Percentiles rank a stretch among this genome's conserved stretches.
These are phyloP conservation scores for Candolleomyces eurysporus DNA, from an alignment of 768 basidiomycete genomes.

Conservation along the genomic window DNA sequence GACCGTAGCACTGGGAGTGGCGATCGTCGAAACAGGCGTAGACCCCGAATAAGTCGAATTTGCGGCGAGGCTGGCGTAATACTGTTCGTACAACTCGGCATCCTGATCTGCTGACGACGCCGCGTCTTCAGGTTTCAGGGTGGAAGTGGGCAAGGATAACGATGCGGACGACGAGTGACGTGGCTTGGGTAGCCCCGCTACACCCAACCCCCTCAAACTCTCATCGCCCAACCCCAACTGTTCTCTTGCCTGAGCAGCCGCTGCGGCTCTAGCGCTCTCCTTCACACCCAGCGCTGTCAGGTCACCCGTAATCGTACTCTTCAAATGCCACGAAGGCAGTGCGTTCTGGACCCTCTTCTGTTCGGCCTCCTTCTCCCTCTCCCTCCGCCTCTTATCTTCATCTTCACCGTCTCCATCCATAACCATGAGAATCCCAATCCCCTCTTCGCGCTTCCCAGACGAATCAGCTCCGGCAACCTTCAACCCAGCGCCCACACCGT, in stretches of 20 bases:
- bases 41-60: conserved; percentile 48
- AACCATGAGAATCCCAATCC: conserved; percentile 82
- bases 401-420: conserved; percentile 91
- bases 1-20: conserved; percentile 58
- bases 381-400: conserved; percentile 66
- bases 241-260: conserved; percentile 23
- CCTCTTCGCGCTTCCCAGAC: conserved; percentile 63
- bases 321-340: conserved; percentile 92
- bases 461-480: conserved; percentile 74
- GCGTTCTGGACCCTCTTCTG: conserved; percentile 88
- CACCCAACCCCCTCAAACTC: conserved; percentile 66
- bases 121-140: neutral
- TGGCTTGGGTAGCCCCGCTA: conserved; percentile 34
- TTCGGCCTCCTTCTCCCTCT: conserved; percentile 79
- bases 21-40: conserved; percentile 45
- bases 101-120: neutral
- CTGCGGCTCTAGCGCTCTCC: conserved; percentile 58
- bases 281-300: conserved; percentile 83
- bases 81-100: conserved; percentile 57
- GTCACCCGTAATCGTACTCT: conserved; percentile 93
- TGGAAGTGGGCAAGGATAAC: neutral
- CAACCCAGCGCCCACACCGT: conserved; percentile 39
- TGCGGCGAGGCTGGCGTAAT: conserved; percentile 76
- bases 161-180: conserved; percentile 14
- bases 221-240: conserved; percentile 51